phyloP scores from a whole-genome alignment of 371 early-diverging fungal genomes.

The Parasitella parasitica region DNA sequence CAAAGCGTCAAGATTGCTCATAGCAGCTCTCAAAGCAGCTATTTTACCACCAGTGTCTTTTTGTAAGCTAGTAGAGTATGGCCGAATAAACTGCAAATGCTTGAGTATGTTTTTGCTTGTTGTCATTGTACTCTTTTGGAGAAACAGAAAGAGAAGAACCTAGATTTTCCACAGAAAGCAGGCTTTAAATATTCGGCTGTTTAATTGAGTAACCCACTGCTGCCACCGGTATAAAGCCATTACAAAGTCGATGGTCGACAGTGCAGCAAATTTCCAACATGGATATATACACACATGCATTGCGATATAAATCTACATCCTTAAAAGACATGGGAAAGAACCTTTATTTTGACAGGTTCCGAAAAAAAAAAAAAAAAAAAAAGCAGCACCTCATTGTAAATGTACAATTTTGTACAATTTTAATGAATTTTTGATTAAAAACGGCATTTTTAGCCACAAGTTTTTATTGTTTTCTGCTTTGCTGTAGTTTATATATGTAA shows the following conservation, averaged over 20 bases:
- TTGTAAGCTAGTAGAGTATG: background rate
- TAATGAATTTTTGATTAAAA: background rate
- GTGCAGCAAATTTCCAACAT: too few species aligned
- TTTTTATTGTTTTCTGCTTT: background rate
- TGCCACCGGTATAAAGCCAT: too few species aligned
- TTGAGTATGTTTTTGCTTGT: background rate
- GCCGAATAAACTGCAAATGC: background rate
- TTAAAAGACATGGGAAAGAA: too few species aligned
- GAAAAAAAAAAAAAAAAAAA: too few species aligned
- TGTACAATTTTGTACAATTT: background rate
- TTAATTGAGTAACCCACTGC: too few species aligned
- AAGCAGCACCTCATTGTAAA: too few species aligned
- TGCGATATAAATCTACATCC: too few species aligned
- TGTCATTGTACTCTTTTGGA: background rate
- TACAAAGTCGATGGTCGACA: too few species aligned
- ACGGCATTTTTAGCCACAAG: background rate
- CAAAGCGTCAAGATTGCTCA: conserved; percentile 14
- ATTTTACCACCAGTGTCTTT: background rate
- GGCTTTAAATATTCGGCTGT: background rate
- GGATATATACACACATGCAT: too few species aligned
- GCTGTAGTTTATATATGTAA: background rate
- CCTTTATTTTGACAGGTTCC: too few species aligned
- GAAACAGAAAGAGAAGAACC: background rate
- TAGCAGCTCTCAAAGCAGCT: conserved; percentile 2
- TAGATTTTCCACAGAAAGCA: too few species aligned